Evolutionary conservation across 1,284 basidiomycete genomes (phyloP), one percentile per base, ranked within the genome.

Genomic region (Apiotrichum montevideense): DNA sequence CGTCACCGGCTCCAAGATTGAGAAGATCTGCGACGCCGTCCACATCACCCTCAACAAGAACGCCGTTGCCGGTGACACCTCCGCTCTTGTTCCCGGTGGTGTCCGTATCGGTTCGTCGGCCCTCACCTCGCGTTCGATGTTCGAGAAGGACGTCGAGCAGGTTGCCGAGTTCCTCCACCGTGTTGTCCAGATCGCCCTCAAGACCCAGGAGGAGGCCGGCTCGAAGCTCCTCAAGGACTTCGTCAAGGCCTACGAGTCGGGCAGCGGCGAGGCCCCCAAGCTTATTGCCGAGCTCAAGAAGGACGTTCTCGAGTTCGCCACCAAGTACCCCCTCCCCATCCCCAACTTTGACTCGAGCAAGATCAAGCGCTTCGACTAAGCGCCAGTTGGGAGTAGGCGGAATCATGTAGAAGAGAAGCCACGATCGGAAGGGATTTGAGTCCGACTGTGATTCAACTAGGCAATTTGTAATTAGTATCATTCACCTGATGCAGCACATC

Each of bases 181-280:
- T 52, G 84, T 88, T 29, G 87, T 97, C 47, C 90, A 96, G 79
- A 85, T 94, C 69, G 84, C 90, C 52, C 82, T 93, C 49, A 73
- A 83, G 46, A 81, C 94, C 54, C 96, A 98, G 80, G 90, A 94
- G 79, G 92, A 95, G 79, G 90, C 94, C 40, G 94, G 94, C 52
- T 84, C 84, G 63, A 98, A 97, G 83, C 80, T 96, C 63, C 83
- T 99, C 63, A 94, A 94, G 81, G 95, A 98, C 83, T 98, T 98
- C 72, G 84, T 94, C 66, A 84, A 86, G 61, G 86, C 86, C 45
- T 92, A 90, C 48, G 87, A 86, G 37, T 80, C 79, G 33, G 82
- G 85, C 63, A 81, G 83, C 64, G 87, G 88, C 73, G 81, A 84
- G 63, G 88, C 89, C 35, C 82, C 81, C 54, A 77, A 82, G 71